Percentiles rank a stretch among this genome's conserved stretches.
Evolutionary conservation across 2,329 filamentous ascomycete genomes (phyloP).

Genomic region (Ilyonectria destructans): DNA sequence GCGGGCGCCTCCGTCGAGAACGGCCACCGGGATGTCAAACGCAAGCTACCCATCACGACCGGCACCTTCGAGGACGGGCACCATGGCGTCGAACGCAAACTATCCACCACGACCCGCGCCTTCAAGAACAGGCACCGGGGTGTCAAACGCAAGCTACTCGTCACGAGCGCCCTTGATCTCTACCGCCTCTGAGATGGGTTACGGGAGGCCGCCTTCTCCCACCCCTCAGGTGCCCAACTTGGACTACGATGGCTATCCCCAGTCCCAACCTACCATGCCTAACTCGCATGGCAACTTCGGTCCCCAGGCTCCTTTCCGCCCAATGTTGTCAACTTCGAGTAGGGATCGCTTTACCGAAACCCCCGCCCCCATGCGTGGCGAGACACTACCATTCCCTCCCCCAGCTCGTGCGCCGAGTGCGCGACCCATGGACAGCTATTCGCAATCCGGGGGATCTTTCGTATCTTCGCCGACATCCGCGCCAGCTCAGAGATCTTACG

Average conservation of each 20-base stretch:
- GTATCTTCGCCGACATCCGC: slow-evolving; percentile 24
- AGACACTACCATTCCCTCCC: slow-evolving; percentile 53
- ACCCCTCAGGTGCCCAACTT: slow-evolving; percentile 54
- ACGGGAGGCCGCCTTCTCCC: slow-evolving; percentile 58
- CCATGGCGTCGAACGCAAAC: slow-evolving; percentile 72
- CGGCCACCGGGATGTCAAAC: slow-evolving; percentile 70
- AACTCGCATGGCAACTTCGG: slow-evolving; percentile 55
- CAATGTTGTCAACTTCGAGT: slow-evolving; percentile 31
- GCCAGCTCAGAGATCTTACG: slow-evolving; percentile 46
- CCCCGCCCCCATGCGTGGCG: slow-evolving; percentile 49
- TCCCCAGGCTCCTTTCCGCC: slow-evolving; percentile 38
- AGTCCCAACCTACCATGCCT: slow-evolving; percentile 55
- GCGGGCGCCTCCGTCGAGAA: slow-evolving; percentile 63
- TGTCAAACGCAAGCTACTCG: slow-evolving; percentile 74
- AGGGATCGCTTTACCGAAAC: slow-evolving; percentile 49
- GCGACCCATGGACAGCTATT: slow-evolving; percentile 53
- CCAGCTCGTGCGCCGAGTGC: slow-evolving; percentile 52
- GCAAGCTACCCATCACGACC: slow-evolving; percentile 67
- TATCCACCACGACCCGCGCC: slow-evolving; percentile 72
- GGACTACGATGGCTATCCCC: slow-evolving; percentile 46
- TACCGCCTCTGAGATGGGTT: slow-evolving; percentile 75
- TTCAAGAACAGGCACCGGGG: slow-evolving; percentile 68
- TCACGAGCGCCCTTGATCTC: slow-evolving; percentile 76
- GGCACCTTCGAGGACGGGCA: slow-evolving; percentile 64
- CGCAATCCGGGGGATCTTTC: slow-evolving; percentile 37